A percentile compares a stretch with the other conserved stretches of the same genome.
phyloP scores from a whole-genome alignment of 1,284 basidiomycete species.

The Fomitopsis betulina region DNA sequence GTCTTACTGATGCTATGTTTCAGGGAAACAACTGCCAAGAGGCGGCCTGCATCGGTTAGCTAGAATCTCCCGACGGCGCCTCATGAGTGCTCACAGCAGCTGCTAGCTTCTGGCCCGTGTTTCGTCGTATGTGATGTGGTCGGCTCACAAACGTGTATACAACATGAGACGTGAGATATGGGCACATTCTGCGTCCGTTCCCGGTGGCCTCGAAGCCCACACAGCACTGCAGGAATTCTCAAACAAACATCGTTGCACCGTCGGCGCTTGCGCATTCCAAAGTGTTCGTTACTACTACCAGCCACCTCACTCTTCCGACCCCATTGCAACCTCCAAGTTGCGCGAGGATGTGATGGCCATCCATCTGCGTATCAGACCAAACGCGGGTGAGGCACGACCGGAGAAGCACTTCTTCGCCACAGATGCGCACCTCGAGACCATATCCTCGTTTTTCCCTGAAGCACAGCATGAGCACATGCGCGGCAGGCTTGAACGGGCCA shows the following conservation, averaged over 20 bases:
- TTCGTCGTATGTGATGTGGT: too few relatives aligned
- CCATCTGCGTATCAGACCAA: neutral
- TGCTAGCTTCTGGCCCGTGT: too few relatives aligned
- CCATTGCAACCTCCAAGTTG: neutral
- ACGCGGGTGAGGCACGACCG: neutral
- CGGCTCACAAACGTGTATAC: neutral
- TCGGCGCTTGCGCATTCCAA: neutral
- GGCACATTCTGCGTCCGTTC: neutral
- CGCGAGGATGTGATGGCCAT: neutral
- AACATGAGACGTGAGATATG: neutral
- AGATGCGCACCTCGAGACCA: neutral
- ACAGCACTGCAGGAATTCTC: neutral
- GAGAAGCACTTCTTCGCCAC: neutral
- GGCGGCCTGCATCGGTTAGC: neutral
- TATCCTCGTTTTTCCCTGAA: neutral
- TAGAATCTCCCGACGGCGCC: too few relatives aligned
- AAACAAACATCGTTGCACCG: neutral
- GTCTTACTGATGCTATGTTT: too few relatives aligned
- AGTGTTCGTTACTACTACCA: neutral
- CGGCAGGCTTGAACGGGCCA: neutral
- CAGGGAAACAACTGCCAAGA: neutral
- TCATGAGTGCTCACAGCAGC: too few relatives aligned
- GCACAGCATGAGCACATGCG: neutral
- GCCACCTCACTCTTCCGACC: neutral
- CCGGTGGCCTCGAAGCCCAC: neutral